Base-by-base conservation (phyloP, 495 filamentous ascomycete genomes). In the Penicillium arizonense region DNA sequence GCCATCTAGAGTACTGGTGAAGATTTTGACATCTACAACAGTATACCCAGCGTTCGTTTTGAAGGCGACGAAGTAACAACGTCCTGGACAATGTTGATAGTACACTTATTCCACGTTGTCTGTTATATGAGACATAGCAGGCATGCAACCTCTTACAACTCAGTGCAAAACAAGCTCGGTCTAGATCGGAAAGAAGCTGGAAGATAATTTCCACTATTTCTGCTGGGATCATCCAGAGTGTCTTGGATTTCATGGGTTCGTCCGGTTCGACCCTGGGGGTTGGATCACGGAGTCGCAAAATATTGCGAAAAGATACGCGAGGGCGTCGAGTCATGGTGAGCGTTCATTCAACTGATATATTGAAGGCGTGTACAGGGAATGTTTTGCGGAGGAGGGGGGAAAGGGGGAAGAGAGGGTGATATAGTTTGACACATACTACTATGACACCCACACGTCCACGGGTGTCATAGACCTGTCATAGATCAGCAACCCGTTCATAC, bases 251-350 rank as follows among this genome's bases (percentile, higher is more conserved):
- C 38, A 24, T 41, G 18, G 18, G 38, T 13, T 23, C 38, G 38
- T 24, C 38, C 8, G 38, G 16, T 41, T 41, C 38, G 38, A 41
- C 38, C 6, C 28, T 32, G 11, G 43, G 43, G 37, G n/a, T 10
- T 46, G 30, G 30, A 46, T 46, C 44, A 46, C 44, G 44, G 44
- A 46, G 7, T 46, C 44, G 44, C 28, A 46, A 36, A 46, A 46
- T 35, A 46, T 46, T 46, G 44, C 30, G n/a, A 36, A 46, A 46
- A 46, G 44, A 6, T 46, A 24, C 36, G 28, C n/a, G 16, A 21
- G 2, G n/a, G 44, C 30, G 28, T 46, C 44, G 44, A 46, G 30
- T 46, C 44, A 46, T 46, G 44, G 44, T 35, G 44, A 46, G 30
- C 30, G 36, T 46, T 35, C 44, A 46, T 35, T 46, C 44, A 46